Conservation (phyloP, 2,329 filamentous ascomycete genomes). For the Cladophialophora immunda region DNA sequence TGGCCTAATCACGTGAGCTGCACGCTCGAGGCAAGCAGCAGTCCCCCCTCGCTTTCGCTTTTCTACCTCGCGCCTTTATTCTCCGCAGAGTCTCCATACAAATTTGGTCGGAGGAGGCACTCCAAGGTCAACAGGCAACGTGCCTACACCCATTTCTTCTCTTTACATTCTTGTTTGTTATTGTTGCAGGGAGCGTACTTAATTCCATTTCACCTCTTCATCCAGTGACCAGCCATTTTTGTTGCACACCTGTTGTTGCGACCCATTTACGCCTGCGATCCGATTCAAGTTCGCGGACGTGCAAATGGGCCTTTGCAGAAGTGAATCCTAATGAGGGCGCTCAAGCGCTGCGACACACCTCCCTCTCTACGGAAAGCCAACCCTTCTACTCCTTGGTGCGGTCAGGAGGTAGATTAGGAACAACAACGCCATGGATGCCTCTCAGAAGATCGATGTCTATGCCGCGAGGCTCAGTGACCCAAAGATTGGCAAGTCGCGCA, state of each 20-base stretch:
- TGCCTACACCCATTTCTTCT: conserved; percentile 15
- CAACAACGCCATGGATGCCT: conserved; percentile 38
- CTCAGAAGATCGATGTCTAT: conserved; percentile 56
- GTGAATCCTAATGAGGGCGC: conserved; percentile 31
- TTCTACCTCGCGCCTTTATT: conserved; percentile 12
- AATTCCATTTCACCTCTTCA: not conserved
- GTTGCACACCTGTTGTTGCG: not conserved
- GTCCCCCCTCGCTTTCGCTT: conserved; percentile 17
- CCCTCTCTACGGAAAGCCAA: not conserved
- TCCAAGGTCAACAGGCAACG: conserved; percentile 18
- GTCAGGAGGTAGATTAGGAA: conserved; percentile 12
- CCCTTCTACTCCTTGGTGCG: conserved; percentile 13
- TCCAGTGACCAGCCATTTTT: conserved; percentile 13
- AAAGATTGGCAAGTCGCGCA: conserved; percentile 53
- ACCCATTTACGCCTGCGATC: conserved; percentile 1
- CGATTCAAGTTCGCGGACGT: conserved; percentile 3
- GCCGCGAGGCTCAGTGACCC: conserved; percentile 59
- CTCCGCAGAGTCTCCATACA: conserved; percentile 24
- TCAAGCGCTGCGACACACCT: conserved; percentile 23
- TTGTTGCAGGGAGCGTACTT: conserved; percentile 16
- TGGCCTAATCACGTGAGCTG: conserved; percentile 4
- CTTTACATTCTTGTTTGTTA: conserved; percentile 18
- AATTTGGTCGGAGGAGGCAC: conserved; percentile 4
- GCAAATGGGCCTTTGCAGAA: conserved; percentile 25
- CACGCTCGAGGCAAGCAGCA: not conserved